Evolutionary conservation across 352 stramenopile species (phyloP).

Genomic region (Hyaloperonospora brassicae): DNA sequence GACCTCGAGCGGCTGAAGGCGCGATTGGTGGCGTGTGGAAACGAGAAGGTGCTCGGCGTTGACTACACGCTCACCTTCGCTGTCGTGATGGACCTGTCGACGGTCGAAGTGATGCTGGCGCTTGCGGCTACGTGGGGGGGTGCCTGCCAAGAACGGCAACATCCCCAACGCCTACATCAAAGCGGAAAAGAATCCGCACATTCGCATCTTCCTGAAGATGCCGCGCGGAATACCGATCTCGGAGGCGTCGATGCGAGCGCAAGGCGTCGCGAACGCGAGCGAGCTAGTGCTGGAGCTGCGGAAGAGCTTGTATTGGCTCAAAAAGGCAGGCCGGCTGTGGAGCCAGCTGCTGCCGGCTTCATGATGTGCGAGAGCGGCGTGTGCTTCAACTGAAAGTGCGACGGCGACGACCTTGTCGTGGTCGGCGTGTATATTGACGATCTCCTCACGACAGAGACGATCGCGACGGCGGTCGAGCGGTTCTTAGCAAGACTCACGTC

Average conservation of each 20-base stretch:
- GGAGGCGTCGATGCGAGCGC: too few relatives aligned
- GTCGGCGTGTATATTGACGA: neutral
- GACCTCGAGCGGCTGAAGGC: neutral
- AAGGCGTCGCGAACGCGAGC: neutral
- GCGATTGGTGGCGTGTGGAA: neutral
- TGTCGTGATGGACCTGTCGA: neutral
- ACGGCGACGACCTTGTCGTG: neutral
- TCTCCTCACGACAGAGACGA: neutral
- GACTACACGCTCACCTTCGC: neutral
- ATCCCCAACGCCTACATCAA: too few relatives aligned
- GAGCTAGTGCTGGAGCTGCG: neutral
- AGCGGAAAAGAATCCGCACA: neutral
- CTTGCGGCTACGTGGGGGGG: too few relatives aligned
- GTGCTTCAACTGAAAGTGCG: neutral
- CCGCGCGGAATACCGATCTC: neutral
- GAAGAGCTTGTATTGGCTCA: slow-evolving; percentile 25
- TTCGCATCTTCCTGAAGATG: neutral
- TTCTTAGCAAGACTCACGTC: neutral
- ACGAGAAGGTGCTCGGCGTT: neutral
- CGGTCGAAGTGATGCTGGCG: neutral
- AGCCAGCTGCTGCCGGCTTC: slow-evolving; percentile 10
- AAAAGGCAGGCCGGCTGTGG: slow-evolving; percentile 27
- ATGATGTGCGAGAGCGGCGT: neutral
- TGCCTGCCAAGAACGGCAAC: too few relatives aligned
- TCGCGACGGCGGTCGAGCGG: neutral